Conservation (phyloP, 768 basidiomycete genomes). For the Fibroporia radiculosa region DNA sequence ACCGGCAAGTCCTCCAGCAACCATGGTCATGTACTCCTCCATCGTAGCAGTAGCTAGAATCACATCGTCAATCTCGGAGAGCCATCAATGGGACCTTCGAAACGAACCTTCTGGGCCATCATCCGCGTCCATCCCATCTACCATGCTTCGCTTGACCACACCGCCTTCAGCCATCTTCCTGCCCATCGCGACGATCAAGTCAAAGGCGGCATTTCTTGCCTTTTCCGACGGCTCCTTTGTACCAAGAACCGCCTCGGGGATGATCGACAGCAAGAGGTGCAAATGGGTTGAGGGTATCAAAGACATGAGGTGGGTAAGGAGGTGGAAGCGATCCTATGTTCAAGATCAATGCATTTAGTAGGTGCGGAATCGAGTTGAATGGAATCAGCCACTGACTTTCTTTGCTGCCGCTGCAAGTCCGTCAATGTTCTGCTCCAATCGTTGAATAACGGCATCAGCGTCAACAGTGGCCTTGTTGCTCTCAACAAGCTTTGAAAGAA, state of each 20-base stretch:
- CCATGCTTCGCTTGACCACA: conserved; percentile 62
- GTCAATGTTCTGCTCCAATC: conserved; percentile 56
- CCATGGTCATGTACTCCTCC: conserved; percentile 94
- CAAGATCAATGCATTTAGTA: neutral
- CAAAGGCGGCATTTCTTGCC: conserved; percentile 83
- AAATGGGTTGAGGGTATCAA: conserved; percentile 61
- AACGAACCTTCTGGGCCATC: conserved; percentile 35
- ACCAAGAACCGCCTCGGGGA: conserved; percentile 90
- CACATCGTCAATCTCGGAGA: neutral
- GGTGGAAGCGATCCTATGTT: conserved; percentile 69
- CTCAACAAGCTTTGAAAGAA: conserved; percentile 69
- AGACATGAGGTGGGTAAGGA: conserved; percentile 64
- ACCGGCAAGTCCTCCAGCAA: conserved; percentile 89
- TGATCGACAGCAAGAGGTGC: conserved; percentile 79
- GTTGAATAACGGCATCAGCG: conserved; percentile 51
- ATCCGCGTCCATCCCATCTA: conserved; percentile 82
- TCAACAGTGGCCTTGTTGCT: conserved; percentile 47
- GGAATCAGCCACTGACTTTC: conserved; percentile 40
- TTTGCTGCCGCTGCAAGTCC: conserved; percentile 79
- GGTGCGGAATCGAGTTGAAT: neutral
- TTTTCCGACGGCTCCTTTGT: conserved; percentile 97
- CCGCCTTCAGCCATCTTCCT: conserved; percentile 87
- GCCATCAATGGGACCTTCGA: neutral
- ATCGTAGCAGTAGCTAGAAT: conserved; percentile 58
- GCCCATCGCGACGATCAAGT: conserved; percentile 86